Percentiles rank a stretch among this genome's conserved stretches.
phyloP scores from a whole-genome alignment of 345 rosid genomes.

The Lepidium sativum region DNA sequence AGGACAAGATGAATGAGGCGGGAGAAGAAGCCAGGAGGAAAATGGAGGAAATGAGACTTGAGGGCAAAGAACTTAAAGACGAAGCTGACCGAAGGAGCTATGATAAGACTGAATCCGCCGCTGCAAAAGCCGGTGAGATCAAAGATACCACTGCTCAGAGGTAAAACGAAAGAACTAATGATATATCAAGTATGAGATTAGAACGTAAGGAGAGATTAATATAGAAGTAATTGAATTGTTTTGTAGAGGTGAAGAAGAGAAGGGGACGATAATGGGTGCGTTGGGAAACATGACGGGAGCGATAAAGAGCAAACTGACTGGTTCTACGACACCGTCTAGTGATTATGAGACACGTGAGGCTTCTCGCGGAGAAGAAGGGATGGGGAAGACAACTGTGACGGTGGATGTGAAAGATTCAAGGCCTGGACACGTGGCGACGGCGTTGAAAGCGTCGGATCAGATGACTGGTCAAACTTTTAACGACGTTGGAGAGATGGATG shows the following conservation, averaged over 20 bases:
- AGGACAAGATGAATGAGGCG: conserved; percentile 42
- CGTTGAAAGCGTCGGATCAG: conserved; percentile 44
- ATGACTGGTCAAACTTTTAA: conserved; percentile 60
- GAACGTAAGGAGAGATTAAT: neutral
- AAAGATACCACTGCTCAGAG: conserved; percentile 1
- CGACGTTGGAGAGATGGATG: conserved; percentile 49
- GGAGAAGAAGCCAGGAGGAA: conserved; percentile 44
- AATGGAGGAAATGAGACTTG: conserved; percentile 48
- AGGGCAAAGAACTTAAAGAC: conserved; percentile 25
- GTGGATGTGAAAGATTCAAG: conserved; percentile 16
- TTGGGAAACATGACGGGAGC: conserved; percentile 34
- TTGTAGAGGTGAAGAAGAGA: conserved; percentile 32
- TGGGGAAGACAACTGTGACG: conserved; percentile 21
- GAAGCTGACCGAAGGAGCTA: conserved; percentile 24
- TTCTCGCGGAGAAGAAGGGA: conserved; percentile 15
- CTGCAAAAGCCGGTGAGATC: conserved; percentile 21
- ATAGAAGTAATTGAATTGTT: neutral
- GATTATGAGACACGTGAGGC: conserved; percentile 13
- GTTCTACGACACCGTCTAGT: conserved; percentile 14
- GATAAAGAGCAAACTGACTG: conserved; percentile 35
- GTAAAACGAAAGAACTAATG: neutral
- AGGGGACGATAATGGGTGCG: conserved; percentile 31
- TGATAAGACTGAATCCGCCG: conserved; percentile 34
- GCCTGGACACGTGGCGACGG: conserved; percentile 26
- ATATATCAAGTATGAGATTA: neutral